Conservation (phyloP, 306 rosid genomes). For the Rosa persica region DNA sequence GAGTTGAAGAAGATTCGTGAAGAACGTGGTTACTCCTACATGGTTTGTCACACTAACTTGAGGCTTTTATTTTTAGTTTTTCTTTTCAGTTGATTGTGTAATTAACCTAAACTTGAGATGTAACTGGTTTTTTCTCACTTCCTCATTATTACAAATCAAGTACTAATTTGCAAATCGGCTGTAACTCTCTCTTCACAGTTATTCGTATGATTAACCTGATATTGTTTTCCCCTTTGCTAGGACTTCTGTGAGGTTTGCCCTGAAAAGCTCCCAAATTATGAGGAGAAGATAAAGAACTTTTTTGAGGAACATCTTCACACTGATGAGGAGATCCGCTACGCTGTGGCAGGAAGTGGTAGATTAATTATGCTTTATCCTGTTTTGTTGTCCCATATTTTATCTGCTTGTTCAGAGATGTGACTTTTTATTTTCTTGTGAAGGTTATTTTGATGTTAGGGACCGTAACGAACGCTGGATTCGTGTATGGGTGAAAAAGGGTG, state of each 20-base stretch:
- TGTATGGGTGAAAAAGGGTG: conserved; percentile 91
- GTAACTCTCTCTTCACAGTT: conserved; percentile 11
- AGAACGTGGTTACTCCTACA: conserved; percentile 87
- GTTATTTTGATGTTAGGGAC: conserved; percentile 97
- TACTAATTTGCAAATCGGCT: conserved; percentile 5
- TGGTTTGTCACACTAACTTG: conserved; percentile 45
- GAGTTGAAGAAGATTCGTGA: conserved; percentile 88
- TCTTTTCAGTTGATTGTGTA: neutral
- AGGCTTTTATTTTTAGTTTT: neutral
- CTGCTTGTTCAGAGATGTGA: neutral
- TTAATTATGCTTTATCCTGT: conserved; percentile 15
- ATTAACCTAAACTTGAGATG: neutral
- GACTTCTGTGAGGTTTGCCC: conserved; percentile 95
- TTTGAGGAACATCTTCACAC: conserved; percentile 95
- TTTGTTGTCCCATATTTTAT: conserved; percentile 3
- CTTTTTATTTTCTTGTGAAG: conserved; percentile 40
- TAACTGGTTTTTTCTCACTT: neutral
- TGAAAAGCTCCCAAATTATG: conserved; percentile 91
- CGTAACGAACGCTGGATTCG: conserved; percentile 86
- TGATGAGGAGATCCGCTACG: conserved; percentile 94
- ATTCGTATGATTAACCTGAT: conserved; percentile 22
- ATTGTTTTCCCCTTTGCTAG: conserved; percentile 35
- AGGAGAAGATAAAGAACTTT: conserved; percentile 83
- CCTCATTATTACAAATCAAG: neutral
- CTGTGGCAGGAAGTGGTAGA: conserved; percentile 90